A percentile compares a stretch with the other conserved stretches of the same genome.
Conservation (phyloP, 208 protist genomes). For the Trypanosoma lewisi region DNA sequence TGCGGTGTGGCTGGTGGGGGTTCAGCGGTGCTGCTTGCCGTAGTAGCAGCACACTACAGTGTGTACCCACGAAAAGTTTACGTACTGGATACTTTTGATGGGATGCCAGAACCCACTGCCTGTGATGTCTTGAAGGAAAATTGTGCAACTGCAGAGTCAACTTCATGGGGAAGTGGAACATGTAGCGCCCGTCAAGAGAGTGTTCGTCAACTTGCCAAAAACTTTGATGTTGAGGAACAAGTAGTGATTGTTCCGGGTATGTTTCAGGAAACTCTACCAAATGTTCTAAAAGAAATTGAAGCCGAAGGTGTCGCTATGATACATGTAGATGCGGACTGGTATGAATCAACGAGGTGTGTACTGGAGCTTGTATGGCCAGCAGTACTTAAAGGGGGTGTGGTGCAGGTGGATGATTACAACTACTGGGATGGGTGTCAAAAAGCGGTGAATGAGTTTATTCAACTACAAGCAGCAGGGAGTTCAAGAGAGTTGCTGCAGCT, state of each 20-base stretch:
- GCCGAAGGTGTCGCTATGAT: slow-evolving; percentile 42
- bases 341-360: slow-evolving; percentile 55
- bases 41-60: slow-evolving; percentile 30
- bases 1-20: slow-evolving; percentile 75
- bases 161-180: slow-evolving; percentile 67
- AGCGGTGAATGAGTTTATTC: slow-evolving; percentile 64
- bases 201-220: slow-evolving; percentile 43
- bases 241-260: slow-evolving; percentile 47
- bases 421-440: slow-evolving; percentile 67
- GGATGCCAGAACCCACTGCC: slow-evolving; percentile 61
- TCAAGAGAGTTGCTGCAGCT: slow-evolving; percentile 11
- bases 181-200: slow-evolving; percentile 39
- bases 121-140: slow-evolving; percentile 26
- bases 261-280: slow-evolving; percentile 52
- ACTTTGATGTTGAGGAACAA: slow-evolving; percentile 59
- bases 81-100: slow-evolving; percentile 66
- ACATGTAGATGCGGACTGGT: slow-evolving; percentile 83
- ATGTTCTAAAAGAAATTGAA: slow-evolving; percentile 31
- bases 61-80: slow-evolving; percentile 37
- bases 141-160: slow-evolving; percentile 15
- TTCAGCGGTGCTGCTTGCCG: slow-evolving; percentile 61
- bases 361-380: slow-evolving; percentile 42
- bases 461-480: background rate
- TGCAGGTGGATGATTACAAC: slow-evolving; percentile 85
- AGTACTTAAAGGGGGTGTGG: slow-evolving; percentile 33